Percentiles rank a stretch among this genome's conserved stretches.
Evolutionary conservation across 768 basidiomycete genomes (phyloP).

Genomic region (Lentinula edodes): DNA sequence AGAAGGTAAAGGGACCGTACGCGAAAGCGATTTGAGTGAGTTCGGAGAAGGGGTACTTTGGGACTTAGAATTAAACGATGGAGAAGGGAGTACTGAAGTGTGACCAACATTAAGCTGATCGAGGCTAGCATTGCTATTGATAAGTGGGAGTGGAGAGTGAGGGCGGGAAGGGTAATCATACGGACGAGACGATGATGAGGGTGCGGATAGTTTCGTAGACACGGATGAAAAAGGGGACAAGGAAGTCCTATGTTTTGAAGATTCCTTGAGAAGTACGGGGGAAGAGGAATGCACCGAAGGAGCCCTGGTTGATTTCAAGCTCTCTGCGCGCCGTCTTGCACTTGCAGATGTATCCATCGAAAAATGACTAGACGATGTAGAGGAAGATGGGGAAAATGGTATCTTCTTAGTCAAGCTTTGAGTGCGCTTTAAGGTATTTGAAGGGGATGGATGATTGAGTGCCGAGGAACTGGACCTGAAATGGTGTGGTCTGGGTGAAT

Average conservation of each 20-base stretch:
- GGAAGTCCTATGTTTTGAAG: background rate
- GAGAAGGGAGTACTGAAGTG: background rate
- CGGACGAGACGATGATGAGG: slow-evolving; percentile 5
- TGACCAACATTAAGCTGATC: background rate
- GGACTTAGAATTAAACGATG: background rate
- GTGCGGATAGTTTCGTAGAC: background rate
- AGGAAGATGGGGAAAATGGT: slow-evolving; percentile 12
- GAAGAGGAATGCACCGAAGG: slow-evolving; percentile 3
- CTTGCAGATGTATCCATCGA: slow-evolving; percentile 2
- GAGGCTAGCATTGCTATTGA: background rate
- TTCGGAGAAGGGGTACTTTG: background rate
- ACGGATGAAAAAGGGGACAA: background rate
- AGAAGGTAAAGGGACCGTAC: background rate
- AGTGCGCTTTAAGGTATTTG: background rate
- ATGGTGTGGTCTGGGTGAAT: slow-evolving; percentile 49
- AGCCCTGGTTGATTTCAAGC: slow-evolving; percentile 5
- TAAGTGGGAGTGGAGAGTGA: slow-evolving; percentile 11
- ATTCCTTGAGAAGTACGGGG: background rate
- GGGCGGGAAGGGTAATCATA: slow-evolving; percentile 17
- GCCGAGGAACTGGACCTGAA: background rate
- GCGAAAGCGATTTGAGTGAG: background rate
- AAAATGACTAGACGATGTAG: slow-evolving; percentile 10
- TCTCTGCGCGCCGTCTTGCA: slow-evolving; percentile 16
- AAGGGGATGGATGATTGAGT: background rate
- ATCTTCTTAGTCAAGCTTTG: slow-evolving; percentile 7